phyloP scores from a whole-genome alignment of 345 rosid species.

The Sisymbrium altissimum region DNA sequence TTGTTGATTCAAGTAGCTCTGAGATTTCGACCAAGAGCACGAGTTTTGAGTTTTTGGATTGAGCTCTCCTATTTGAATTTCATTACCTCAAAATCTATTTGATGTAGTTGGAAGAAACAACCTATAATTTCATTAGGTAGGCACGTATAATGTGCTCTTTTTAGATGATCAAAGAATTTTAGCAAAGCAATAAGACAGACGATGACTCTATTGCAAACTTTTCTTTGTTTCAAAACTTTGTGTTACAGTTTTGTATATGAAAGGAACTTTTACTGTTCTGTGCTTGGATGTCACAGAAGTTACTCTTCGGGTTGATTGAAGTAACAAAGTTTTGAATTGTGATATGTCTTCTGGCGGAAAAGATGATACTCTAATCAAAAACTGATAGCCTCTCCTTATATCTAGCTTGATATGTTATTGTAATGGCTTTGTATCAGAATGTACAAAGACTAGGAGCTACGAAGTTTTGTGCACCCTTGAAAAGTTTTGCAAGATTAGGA shows the following conservation, averaged over 20 bases:
- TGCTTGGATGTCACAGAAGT: not conserved
- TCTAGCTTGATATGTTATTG: not conserved
- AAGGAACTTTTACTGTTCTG: not conserved
- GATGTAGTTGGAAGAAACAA: not conserved
- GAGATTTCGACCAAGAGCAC: not conserved
- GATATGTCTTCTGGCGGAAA: not conserved
- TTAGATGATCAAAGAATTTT: not conserved
- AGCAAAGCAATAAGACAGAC: not conserved
- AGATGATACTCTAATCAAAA: not conserved
- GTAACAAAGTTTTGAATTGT: not conserved
- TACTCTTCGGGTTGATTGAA: not conserved
- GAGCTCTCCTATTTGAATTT: not conserved
- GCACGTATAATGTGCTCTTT: not conserved
- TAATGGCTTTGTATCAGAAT: not conserved
- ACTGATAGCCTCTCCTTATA: not conserved
- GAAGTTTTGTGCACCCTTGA: not conserved
- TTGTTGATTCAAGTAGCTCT: not conserved
- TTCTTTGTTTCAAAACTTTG: not conserved
- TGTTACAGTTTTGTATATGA: not conserved
- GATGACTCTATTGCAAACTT: not conserved
- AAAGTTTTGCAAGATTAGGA: not conserved
- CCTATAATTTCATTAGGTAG: not conserved
- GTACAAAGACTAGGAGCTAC: slow-evolving; percentile 9
- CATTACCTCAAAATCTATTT: not conserved
- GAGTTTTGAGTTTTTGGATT: not conserved